These are phyloP conservation scores for Leccinum variicolor DNA, from an alignment of 768 basidiomycete species.

Conservation along the genomic window DNA sequence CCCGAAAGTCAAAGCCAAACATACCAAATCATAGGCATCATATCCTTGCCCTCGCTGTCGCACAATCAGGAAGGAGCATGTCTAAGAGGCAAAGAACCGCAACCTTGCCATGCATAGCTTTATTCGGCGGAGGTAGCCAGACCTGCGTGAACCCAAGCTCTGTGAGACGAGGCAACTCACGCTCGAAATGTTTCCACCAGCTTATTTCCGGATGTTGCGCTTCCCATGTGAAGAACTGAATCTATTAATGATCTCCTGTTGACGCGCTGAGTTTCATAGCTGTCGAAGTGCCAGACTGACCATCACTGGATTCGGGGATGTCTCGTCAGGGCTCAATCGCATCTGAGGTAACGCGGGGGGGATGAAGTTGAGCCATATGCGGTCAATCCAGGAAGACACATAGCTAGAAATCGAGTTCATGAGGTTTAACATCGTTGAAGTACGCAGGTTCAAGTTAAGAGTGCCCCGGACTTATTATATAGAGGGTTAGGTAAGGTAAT, in stretches of 20 bases:
- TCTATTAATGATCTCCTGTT: conserved; percentile 31
- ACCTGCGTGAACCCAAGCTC: conserved; percentile 74
- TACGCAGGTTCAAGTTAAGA: neutral
- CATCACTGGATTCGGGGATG: conserved; percentile 61
- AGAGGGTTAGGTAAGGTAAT: neutral
- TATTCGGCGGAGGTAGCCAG: conserved; percentile 84
- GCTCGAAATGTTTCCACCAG: conserved; percentile 80
- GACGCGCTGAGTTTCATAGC: neutral
- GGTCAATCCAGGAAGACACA: conserved; percentile 21
- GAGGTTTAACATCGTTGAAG: neutral
- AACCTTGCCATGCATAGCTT: conserved; percentile 60
- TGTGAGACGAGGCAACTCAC: conserved; percentile 58
- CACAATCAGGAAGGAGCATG: conserved; percentile 6
- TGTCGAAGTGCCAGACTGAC: conserved; percentile 35
- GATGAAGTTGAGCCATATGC: conserved; percentile 18
- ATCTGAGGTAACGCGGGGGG: conserved; percentile 52
- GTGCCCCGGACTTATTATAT: neutral
- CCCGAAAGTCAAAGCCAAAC: conserved; percentile 4
- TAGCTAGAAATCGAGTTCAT: conserved; percentile 8
- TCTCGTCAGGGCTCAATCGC: conserved; percentile 53
- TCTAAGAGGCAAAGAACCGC: neutral
- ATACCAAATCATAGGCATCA: conserved; percentile 82
- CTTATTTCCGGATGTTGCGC: conserved; percentile 51
- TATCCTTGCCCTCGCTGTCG: conserved; percentile 70
- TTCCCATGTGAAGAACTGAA: conserved; percentile 90